Evolutionary conservation across 768 basidiomycete species (phyloP), one percentile per base, ranked within the genome.

Genomic region (Boletus vinaceobasis): DNA sequence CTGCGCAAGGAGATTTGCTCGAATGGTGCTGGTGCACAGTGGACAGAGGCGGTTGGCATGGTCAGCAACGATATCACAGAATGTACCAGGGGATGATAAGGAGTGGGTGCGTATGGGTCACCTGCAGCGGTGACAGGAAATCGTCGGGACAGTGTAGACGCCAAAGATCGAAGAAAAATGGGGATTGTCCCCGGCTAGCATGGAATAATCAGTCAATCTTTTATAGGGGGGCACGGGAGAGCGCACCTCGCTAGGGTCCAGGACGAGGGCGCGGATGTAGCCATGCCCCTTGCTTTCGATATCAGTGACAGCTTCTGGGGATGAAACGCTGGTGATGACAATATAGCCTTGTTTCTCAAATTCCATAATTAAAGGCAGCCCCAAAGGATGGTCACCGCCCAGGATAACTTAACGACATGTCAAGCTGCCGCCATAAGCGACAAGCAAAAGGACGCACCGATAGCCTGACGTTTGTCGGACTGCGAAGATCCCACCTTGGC

Each of bases 261-360:
- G 80, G 31, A 94, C 84, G 53, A 93, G 79, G 1, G 87, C 91
- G 48, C 86, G 85, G 52, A 93, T 81, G 69, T 82, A 93, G 27
- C 93, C 93, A 58, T 85, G 77, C 26, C 83, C 81, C 56, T 75
- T 74, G 35, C 73, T 75, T 68, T 95, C 91, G 43, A 94, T 72
- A 15, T 71, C 73, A 15, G 79, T 75, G 35, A 83, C 84, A n/a
- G 82, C 82, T 50, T 86, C 85, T 0, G 85, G 80, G 6, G 80
- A 83, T 1, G 84, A 74, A 17, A 93, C 92, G 56, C 88, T 93
- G 5, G 85, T 77, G 58, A 95, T 84, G 36, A 95, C 86, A 61
- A 93, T 87, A 63, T 87, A 94, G 0, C 90, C 92, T 56, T 84
- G 81, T 63, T 76, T 78, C 72, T 93, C 90, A 43, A 95, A 75